These are phyloP conservation scores for Arachnomyces sp. DNA, from an alignment of 2,329 filamentous ascomycete genomes.

Conservation along the genomic window DNA sequence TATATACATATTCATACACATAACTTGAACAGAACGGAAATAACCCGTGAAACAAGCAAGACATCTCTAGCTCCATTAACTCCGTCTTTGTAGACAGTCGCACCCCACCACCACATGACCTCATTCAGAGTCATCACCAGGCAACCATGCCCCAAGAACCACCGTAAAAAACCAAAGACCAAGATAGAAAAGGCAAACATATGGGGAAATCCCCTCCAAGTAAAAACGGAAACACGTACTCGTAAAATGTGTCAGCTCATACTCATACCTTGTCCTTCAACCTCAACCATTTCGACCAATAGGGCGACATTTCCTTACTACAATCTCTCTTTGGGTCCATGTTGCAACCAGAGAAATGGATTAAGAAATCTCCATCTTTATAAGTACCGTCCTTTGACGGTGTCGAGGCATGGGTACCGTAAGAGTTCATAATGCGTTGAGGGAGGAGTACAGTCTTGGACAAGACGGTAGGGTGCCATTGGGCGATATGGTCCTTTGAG, in stretches of 20 bases:
- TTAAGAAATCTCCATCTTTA: slow-evolving; percentile 74
- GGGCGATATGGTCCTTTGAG: slow-evolving; percentile 69
- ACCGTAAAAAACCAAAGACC: too few species aligned
- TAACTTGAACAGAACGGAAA: too few species aligned
- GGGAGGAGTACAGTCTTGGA: slow-evolving; percentile 85
- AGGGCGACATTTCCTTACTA: slow-evolving; percentile 59
- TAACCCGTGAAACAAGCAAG: too few species aligned
- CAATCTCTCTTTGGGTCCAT: slow-evolving; percentile 52
- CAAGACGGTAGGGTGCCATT: slow-evolving; percentile 95
- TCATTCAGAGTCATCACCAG: too few species aligned
- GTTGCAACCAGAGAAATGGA: slow-evolving; percentile 66
- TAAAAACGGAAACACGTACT: neutral
- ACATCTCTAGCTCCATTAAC: too few species aligned
- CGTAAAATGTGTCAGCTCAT: neutral
- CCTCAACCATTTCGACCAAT: slow-evolving; percentile 36
- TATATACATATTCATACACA: too few species aligned
- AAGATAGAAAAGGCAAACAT: too few species aligned
- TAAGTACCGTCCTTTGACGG: slow-evolving; percentile 53
- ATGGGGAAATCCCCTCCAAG: neutral
- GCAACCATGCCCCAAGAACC: too few species aligned
- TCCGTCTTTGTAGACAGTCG: too few species aligned
- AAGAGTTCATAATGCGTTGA: slow-evolving; percentile 74
- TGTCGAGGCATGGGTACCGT: slow-evolving; percentile 44
- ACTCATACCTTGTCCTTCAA: slow-evolving; percentile 17
- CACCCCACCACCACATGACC: too few species aligned